These are phyloP conservation scores for Austroboletus eburneus DNA, from an alignment of 768 basidiomycete species.

Conservation along the genomic window DNA sequence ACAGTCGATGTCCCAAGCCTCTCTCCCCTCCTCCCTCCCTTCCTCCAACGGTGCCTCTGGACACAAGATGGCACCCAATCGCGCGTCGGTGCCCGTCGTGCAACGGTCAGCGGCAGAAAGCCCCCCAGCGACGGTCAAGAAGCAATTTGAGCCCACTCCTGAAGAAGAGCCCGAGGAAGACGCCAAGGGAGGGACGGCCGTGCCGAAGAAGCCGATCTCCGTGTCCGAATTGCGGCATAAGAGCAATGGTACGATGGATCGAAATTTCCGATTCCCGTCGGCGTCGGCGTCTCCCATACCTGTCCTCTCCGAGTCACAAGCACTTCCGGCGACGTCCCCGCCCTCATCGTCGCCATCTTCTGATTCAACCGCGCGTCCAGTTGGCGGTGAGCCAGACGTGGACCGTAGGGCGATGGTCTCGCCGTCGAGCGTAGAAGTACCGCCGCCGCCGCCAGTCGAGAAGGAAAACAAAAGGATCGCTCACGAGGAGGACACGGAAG, in stretches of 20 bases:
- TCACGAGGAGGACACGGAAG: conserved; percentile 56
- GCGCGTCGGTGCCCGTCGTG: conserved; percentile 66
- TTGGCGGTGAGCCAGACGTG: background rate
- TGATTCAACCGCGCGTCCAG: conserved; percentile 11
- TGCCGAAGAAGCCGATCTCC: conserved; percentile 14
- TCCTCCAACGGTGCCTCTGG: conserved; percentile 30
- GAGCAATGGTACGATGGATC: conserved; percentile 75
- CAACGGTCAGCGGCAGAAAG: conserved; percentile 40
- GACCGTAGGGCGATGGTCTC: conserved; percentile 37
- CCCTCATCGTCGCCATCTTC: conserved; percentile 24
- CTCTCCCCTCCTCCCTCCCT: conserved; percentile 44
- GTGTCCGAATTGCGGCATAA: conserved; percentile 32
- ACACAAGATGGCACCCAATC: conserved; percentile 41
- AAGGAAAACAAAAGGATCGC: conserved; percentile 52
- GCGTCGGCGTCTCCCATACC: conserved; percentile 11
- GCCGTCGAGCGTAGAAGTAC: conserved; percentile 68
- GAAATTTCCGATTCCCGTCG: conserved; percentile 66
- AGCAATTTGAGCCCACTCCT: conserved; percentile 46
- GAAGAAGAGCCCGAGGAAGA: conserved; percentile 41
- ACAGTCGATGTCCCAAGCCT: conserved; percentile 74
- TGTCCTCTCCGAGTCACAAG: conserved; percentile 2
- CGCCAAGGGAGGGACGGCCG: conserved; percentile 30
- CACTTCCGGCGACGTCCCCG: conserved; percentile 27
- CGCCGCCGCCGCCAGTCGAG: conserved; percentile 74
- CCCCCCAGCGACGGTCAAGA: conserved; percentile 36